Conservation (phyloP, 2,329 filamentous ascomycete genomes). For the Drechslerella stenobrocha region DNA sequence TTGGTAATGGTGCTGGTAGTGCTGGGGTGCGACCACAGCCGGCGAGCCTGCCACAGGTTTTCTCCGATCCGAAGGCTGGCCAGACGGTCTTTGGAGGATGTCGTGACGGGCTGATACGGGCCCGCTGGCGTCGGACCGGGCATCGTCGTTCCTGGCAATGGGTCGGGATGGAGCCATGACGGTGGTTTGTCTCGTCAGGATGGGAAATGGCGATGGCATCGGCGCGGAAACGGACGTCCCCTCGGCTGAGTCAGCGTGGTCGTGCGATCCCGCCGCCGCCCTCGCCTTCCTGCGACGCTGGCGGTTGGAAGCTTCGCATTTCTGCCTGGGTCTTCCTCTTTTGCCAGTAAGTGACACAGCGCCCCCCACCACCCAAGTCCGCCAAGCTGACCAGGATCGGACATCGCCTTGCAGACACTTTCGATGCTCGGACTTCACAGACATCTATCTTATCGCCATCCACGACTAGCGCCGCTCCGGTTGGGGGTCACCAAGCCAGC, state of each 20-base stretch:
- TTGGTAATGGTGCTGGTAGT: too few species aligned
- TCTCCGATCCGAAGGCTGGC: too few species aligned
- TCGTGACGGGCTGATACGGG: slow-evolving; percentile 17
- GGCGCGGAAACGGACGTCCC: not conserved
- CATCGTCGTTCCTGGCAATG: slow-evolving; percentile 16
- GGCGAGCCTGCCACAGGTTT: too few species aligned
- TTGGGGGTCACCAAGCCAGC: not conserved
- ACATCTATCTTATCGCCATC: too few species aligned
- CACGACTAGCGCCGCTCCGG: too few species aligned
- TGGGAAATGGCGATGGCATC: not conserved
- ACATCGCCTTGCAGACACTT: slow-evolving; percentile 22
- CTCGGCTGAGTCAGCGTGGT: not conserved
- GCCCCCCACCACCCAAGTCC: slow-evolving; percentile 19
- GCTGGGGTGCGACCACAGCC: too few species aligned
- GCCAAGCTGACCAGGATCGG: slow-evolving; percentile 15
- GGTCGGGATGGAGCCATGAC: slow-evolving; percentile 28
- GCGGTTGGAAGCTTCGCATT: not conserved
- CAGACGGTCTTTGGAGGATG: slow-evolving; percentile 2
- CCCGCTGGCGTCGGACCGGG: slow-evolving; percentile 18
- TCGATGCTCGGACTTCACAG: not conserved
- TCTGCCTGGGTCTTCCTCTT: slow-evolving; percentile 1
- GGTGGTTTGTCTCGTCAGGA: not conserved
- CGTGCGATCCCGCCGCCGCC: slow-evolving; percentile 7
- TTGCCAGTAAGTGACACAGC: not conserved
- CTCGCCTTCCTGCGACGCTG: not conserved